Evolutionary conservation across 208 protist species (phyloP), one percentile per base, ranked within the genome.

Genomic region (Trypanosoma vivax): DNA sequence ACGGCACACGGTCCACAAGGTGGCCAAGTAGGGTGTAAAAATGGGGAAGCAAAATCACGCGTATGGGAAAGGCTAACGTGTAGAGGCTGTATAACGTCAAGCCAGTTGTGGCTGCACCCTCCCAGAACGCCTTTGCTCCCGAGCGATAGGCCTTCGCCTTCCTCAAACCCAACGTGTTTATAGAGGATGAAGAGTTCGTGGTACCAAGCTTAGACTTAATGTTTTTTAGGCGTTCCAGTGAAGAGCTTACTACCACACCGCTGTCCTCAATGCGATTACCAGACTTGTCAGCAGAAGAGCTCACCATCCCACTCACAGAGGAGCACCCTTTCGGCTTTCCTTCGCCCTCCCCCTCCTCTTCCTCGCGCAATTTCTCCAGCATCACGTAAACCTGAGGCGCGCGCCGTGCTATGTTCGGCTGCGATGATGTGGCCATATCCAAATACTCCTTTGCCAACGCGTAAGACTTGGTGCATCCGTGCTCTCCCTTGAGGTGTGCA

Each of bases 401-500:
- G n/a, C 73, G 75, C n/a, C 63, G 73, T 19, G 75, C 48, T 38
- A 94, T 75, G 52, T 90, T 73, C 4, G 75, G 83, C 39, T 88
- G 75, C 6, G 81, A 40, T 27, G 60, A 58, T 24, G 57, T 54
- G 0, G 81, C 83, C 23, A 47, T 71, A 30, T 90, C 79, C 38
- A 94, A 60, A 59, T 83, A 80, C 41, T 80, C 70, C 67, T 90
- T 91, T 13, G 87, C 87, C 25, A 50, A 33, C 50, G 56, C 56
- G 55, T 90, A 90, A 2, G 81, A 90, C 58, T 80, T 85, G 23
- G 50, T 35, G 43, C 75, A 55, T 27, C 83, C 87, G 49, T 94
- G 76, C 53, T 94, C 83, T 25, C 87, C 87, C 47, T 84, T 81
- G 30, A 94, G 68, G 60, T 88, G 68, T 76, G 85, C 88, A 65